Evolutionary conservation across 2,329 filamentous ascomycete genomes (phyloP), one percentile per base, ranked within the genome.

Genomic region (Plenodomus tracheiphilus): DNA sequence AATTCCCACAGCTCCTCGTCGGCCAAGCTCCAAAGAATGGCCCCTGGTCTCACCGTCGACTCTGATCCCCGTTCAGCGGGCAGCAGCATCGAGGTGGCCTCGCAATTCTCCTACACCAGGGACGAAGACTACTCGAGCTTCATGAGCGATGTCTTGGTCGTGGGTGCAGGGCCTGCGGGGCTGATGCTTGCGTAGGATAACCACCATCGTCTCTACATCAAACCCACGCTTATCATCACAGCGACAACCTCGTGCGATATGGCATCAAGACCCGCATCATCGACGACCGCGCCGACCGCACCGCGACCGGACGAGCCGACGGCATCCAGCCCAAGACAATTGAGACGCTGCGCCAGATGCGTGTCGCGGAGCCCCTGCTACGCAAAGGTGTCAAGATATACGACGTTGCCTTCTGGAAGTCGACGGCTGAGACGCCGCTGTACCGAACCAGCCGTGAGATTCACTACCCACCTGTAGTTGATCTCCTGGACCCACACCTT

Each of bases 261-360:
- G 87, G 86, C 13, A 82, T 89, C 61, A 82, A 83, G 46, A 79
- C 83, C 2, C 78, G 80, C 35, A 79, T 90, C 38, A 77, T 90
- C 41, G 88, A 91, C 72, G 85, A 90, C 65, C 76, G 87, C 54
- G 76, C 81, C 28, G 82, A 87, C 60, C 83, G 83, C 62, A 91
- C 88, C 1, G 77, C 82, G 5, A 85, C 85, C 8, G 87, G 87
- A 36, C 77, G 82, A 47, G 86, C 86, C 53, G 88, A 91, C 68
- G 87, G 87, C 35, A 75, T 91, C 43, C 87, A 91, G 63, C 87
- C 87, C 38, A 91, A 91, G 73, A 87, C 86, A 1, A 88, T 91
- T 61, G 87, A 91, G 74, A 91, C 87, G 0, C 81, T 90, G 60
- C 81, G 83, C 53, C 87, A 89, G 72, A 84, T 91, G 77, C 79